Conservation (phyloP, 495 filamentous ascomycete species). For the Tetracladium setigerum region DNA sequence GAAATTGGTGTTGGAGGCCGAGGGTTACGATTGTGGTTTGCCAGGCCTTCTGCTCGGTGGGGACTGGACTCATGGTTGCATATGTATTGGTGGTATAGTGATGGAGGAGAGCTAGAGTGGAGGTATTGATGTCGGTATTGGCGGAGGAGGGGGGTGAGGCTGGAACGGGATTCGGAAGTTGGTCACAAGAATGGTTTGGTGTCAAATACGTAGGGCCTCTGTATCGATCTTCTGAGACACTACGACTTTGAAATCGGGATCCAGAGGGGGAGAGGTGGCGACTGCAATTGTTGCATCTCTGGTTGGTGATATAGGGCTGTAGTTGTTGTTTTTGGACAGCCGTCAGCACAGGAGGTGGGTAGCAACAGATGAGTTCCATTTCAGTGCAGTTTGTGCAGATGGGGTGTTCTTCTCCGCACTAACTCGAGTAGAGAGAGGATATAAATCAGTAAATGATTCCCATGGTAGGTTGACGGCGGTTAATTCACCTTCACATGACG, state of each 20-base stretch:
- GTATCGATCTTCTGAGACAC: not conserved
- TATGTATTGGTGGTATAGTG: not conserved
- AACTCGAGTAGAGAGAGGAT: too few species aligned
- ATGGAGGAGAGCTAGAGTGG: not conserved
- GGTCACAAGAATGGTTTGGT: too few species aligned
- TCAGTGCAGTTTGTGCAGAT: not conserved
- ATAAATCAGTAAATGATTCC: too few species aligned
- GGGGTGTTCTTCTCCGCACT: too few species aligned
- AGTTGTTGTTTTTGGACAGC: too few species aligned
- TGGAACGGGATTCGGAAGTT: too few species aligned
- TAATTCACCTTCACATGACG: too few species aligned
- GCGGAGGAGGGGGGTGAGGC: too few species aligned
- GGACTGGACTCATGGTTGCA: not conserved
- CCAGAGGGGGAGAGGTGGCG: not conserved
- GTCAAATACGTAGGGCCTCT: too few species aligned
- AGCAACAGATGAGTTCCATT: not conserved
- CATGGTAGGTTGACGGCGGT: too few species aligned
- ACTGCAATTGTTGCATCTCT: not conserved
- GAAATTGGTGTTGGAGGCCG: constrained; percentile 42
- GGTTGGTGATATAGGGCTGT: too few species aligned
- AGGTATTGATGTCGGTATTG: not conserved
- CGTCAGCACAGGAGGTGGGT: too few species aligned
- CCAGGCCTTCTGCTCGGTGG: not conserved
- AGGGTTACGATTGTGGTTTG: constrained; percentile 10
- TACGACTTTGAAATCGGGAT: not conserved